These are phyloP conservation scores for Musa schizocarpa DNA, from an alignment of 176 grass and related monocot species.

Conservation along the genomic window DNA sequence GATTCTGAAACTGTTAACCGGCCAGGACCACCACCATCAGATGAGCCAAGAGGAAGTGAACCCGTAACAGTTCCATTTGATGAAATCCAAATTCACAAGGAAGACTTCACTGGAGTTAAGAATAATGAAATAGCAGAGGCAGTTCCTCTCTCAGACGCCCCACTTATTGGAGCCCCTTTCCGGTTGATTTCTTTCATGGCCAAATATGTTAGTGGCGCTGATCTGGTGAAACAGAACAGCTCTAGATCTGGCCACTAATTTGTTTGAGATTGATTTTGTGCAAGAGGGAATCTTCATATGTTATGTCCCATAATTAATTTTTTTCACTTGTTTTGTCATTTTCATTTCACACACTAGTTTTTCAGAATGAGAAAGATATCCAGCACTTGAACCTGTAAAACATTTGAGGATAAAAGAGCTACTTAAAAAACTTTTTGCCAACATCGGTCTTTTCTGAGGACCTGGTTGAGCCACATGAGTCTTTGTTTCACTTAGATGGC, in stretches of 20 bases:
- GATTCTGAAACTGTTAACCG: slow-evolving; percentile 29
- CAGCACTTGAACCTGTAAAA: neutral
- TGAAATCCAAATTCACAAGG: slow-evolving; percentile 67
- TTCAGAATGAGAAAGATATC: neutral
- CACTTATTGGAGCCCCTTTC: slow-evolving; percentile 79
- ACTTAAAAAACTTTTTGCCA: neutral
- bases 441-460: too few species aligned
- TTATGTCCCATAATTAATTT: neutral
- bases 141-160: slow-evolving; percentile 69
- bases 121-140: slow-evolving; percentile 21
- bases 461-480: too few species aligned
- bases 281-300: neutral
- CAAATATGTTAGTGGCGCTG: slow-evolving; percentile 75
- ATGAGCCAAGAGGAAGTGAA: slow-evolving; percentile 40
- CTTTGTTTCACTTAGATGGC: too few species aligned
- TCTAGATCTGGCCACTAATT: neutral
- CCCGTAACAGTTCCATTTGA: slow-evolving; percentile 46
- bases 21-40: slow-evolving; percentile 26
- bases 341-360: neutral
- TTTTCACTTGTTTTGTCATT: neutral
- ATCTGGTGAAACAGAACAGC: slow-evolving; percentile 59
- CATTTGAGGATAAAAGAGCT: neutral
- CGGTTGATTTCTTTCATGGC: slow-evolving; percentile 87
- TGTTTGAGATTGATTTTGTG: slow-evolving; percentile 16
- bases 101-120: slow-evolving; percentile 12